Evolutionary conservation across 306 rosid species (phyloP).

Genomic region (Trifolium subterraneum): DNA sequence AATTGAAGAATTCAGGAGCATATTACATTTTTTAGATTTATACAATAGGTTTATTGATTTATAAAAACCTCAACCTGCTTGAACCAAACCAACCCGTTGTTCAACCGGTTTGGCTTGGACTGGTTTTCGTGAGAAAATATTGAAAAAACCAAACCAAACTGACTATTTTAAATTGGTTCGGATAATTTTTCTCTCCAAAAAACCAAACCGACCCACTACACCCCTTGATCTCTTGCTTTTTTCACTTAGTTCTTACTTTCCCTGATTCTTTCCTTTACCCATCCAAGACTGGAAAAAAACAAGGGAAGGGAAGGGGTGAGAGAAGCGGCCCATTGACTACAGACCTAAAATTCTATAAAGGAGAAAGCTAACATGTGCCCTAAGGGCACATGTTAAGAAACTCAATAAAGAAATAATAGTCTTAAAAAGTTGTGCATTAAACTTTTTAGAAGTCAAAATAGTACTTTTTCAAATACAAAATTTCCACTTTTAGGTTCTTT

Average conservation of each 20-base stretch:
- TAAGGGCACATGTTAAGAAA: too few species aligned
- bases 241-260: background rate
- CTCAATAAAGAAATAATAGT: too few species aligned
- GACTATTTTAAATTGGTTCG: background rate
- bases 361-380: too few species aligned
- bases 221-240: background rate
- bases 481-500: too few species aligned
- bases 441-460: too few species aligned
- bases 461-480: too few species aligned
- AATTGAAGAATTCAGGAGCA: background rate
- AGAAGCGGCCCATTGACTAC: background rate
- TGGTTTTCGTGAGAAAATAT: background rate
- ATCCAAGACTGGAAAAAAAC: background rate
- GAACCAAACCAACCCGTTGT: background rate
- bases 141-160: background rate
- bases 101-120: background rate
- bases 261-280: slow-evolving; percentile 5
- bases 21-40: background rate
- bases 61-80: background rate
- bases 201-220: background rate
- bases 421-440: too few species aligned
- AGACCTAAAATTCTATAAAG: background rate
- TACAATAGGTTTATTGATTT: background rate
- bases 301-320: background rate
- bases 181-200: background rate